Conservation (phyloP, 495 filamentous ascomycete genomes). For the Trichoderma erinaceum region DNA sequence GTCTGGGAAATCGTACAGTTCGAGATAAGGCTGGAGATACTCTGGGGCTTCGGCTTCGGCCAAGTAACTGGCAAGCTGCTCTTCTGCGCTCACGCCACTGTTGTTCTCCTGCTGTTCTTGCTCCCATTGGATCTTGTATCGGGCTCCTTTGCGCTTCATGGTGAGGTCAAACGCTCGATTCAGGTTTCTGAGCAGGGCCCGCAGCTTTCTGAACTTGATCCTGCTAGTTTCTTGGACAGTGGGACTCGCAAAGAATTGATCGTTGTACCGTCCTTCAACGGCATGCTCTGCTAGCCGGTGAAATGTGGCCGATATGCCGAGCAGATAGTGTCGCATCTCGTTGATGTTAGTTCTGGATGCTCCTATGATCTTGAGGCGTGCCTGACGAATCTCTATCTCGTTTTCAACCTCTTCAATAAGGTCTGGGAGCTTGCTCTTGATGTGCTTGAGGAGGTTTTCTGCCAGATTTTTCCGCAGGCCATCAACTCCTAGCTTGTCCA, state of each 20-base stretch:
- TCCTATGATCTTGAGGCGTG: constrained; percentile 24
- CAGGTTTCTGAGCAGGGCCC: constrained; percentile 23
- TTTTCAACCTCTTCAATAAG: constrained; percentile 27
- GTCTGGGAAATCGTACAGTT: constrained; percentile 22
- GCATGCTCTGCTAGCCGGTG: constrained; percentile 26
- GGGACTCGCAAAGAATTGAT: constrained; percentile 26
- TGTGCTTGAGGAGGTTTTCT: constrained; percentile 26
- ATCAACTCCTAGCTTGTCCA: constrained; percentile 25
- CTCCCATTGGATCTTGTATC: constrained; percentile 21
- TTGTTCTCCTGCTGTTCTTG: background rate
- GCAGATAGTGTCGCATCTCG: constrained; percentile 26
- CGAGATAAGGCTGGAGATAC: constrained; percentile 20
- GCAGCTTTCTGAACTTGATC: constrained; percentile 19
- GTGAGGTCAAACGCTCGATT: constrained; percentile 23
- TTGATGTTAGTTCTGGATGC: constrained; percentile 23
- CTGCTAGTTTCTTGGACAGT: background rate
- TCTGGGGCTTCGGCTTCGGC: constrained; percentile 16
- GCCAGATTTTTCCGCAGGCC: constrained; percentile 30
- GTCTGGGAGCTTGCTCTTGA: constrained; percentile 25
- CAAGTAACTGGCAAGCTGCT: background rate
- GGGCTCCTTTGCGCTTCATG: constrained; percentile 21
- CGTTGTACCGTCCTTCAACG: constrained; percentile 27
- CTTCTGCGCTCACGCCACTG: background rate
- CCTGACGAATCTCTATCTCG: constrained; percentile 17
- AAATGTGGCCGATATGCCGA: constrained; percentile 25